Conservation (phyloP, 257 asterid species). For the Solanum sitiens region DNA sequence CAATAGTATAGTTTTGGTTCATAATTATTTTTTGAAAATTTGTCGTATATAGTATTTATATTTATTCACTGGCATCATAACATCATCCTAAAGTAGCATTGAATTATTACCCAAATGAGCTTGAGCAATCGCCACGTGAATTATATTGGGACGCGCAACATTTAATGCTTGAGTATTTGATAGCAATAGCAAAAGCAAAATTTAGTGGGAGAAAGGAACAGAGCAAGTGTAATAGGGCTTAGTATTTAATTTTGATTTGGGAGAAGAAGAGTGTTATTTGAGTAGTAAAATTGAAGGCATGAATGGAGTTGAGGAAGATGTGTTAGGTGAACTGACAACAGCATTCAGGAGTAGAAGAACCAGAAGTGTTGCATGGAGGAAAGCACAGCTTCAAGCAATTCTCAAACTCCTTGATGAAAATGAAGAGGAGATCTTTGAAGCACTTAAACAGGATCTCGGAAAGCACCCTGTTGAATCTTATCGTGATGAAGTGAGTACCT, state of each 20-base stretch:
- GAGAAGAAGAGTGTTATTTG: not conserved
- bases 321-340: slow-evolving; percentile 27
- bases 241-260: not conserved
- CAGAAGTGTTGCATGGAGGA: slow-evolving; percentile 60
- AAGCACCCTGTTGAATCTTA: slow-evolving; percentile 79
- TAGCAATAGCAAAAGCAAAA: not conserved
- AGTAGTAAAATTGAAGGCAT: not conserved
- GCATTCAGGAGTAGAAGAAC: slow-evolving; percentile 62
- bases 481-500: slow-evolving; percentile 65
- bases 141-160: not conserved
- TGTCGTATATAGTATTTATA: no score
- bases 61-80: not conserved
- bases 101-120: not conserved
- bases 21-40: no score
- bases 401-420: slow-evolving; percentile 52
- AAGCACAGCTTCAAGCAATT: slow-evolving; percentile 62
- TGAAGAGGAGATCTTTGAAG: slow-evolving; percentile 51
- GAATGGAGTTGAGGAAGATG: slow-evolving; percentile 15
- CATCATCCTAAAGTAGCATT: not conserved
- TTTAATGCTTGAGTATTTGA: not conserved
- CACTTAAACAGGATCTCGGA: slow-evolving; percentile 68
- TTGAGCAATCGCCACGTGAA: not conserved
- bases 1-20: not conserved
- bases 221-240: not conserved
- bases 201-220: not conserved